Percentiles rank a stretch among this genome's conserved stretches.
Evolutionary conservation across 257 asterid species (phyloP).

Genomic region (Cruciata laevipes): DNA sequence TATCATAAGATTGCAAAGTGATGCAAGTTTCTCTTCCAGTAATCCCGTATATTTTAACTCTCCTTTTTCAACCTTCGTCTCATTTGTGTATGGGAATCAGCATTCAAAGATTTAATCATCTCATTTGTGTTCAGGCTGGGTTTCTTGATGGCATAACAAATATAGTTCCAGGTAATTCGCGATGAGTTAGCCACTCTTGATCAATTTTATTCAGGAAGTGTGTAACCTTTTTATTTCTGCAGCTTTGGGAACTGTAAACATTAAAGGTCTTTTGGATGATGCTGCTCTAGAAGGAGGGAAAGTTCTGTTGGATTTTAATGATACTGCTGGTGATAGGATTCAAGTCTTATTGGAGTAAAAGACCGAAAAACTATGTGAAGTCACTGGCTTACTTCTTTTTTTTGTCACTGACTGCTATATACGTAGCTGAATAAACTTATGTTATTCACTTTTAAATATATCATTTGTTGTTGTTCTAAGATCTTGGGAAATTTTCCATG

Average conservation of each 20-base stretch:
- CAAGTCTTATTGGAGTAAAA: slow-evolving; percentile 69
- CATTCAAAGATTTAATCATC: background rate
- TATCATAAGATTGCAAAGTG: background rate
- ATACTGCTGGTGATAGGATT: slow-evolving; percentile 77
- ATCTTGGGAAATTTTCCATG: too few relatives aligned
- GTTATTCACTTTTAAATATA: too few relatives aligned
- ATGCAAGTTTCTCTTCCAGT: background rate
- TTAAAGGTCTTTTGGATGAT: slow-evolving; percentile 62
- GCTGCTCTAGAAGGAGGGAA: slow-evolving; percentile 65
- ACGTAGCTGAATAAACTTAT: too few relatives aligned
- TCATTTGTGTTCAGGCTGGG: slow-evolving; percentile 58
- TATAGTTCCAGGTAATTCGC: slow-evolving; percentile 67
- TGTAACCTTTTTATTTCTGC: slow-evolving; percentile 14
- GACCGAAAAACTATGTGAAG: background rate
- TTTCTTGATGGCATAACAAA: slow-evolving; percentile 78
- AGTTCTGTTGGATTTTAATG: slow-evolving; percentile 69
- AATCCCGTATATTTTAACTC: background rate
- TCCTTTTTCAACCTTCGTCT: background rate
- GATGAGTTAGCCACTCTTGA: background rate
- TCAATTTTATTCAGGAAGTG: background rate
- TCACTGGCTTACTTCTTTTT: background rate
- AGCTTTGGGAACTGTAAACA: slow-evolving; percentile 73
- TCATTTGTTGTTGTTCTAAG: too few relatives aligned
- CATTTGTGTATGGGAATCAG: background rate
- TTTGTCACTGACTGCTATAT: too few relatives aligned